Evolutionary conservation across 257 asterid species (phyloP).

Genomic region (Capsicum pubescens): DNA sequence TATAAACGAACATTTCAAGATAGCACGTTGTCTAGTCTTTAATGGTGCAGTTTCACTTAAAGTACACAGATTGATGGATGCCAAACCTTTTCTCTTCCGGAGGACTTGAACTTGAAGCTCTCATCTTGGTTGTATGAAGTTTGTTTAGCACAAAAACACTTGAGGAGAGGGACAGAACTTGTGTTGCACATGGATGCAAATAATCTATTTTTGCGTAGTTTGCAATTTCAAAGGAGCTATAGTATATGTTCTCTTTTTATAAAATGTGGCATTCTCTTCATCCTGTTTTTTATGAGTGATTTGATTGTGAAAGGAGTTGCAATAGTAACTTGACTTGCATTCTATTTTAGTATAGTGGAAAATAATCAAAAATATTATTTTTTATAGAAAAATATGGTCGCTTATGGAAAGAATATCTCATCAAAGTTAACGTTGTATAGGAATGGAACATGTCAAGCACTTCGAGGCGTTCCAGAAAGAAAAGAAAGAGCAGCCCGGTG

Average conservation of each 20-base stretch:
- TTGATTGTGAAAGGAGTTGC: not conserved
- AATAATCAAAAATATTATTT: not conserved
- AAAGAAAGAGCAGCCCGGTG: no score
- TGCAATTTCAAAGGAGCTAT: not conserved
- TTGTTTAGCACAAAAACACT: not conserved
- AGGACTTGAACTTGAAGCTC: slow-evolving; percentile 12
- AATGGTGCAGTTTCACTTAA: not conserved
- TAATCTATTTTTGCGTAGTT: not conserved
- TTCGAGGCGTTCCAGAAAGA: not conserved
- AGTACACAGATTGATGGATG: slow-evolving; percentile 4
- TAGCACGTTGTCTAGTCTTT: not conserved
- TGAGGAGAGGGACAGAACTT: not conserved
- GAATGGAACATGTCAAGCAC: not conserved
- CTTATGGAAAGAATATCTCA: not conserved
- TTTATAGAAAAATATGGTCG: not conserved
- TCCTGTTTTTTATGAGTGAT: not conserved
- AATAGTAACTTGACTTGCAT: not conserved
- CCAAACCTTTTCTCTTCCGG: slow-evolving; percentile 8
- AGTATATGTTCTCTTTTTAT: not conserved
- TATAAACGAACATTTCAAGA: not conserved
- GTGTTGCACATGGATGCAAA: not conserved
- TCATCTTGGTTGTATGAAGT: not conserved
- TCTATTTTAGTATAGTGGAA: not conserved
- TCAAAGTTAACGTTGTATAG: not conserved
- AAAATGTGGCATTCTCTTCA: not conserved